Conservation (phyloP, 2,329 filamentous ascomycete genomes). For the Byssothecium circinans region DNA sequence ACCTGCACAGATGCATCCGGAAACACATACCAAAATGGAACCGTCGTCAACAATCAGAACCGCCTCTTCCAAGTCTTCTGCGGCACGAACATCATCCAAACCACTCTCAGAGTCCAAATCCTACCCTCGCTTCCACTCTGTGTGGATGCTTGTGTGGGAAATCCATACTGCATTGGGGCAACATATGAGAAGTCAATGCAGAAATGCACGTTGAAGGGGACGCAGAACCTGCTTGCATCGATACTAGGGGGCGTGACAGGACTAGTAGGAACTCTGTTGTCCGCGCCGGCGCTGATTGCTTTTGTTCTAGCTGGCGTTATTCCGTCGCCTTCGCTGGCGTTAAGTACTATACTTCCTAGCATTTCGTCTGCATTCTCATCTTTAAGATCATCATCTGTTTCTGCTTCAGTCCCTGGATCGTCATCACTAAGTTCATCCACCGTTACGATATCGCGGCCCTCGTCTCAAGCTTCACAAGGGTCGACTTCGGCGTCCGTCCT, state of each 20-base stretch:
- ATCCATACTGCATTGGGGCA: constrained; percentile 9
- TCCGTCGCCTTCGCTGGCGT: background rate
- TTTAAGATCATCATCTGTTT: background rate
- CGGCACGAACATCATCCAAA: constrained; percentile 6
- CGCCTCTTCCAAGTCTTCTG: constrained; percentile 15
- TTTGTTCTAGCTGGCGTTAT: constrained; percentile 1
- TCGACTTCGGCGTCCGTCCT: background rate
- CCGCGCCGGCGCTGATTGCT: constrained; percentile 1
- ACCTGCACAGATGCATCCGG: constrained; percentile 15
- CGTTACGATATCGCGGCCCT: background rate
- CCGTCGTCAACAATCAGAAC: constrained; percentile 1
- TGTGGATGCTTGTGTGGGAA: constrained; percentile 6
- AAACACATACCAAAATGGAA: constrained; percentile 11
- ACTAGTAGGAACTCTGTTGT: background rate
- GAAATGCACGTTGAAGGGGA: constrained; percentile 12
- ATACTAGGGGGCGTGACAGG: background rate
- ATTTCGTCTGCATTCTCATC: background rate
- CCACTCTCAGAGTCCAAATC: background rate
- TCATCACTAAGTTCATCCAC: background rate
- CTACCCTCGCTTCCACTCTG: constrained; percentile 8
- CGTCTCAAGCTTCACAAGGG: too few relatives aligned
- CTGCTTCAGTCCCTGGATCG: background rate
- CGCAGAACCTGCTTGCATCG: background rate
- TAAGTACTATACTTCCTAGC: background rate
- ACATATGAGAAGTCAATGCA: constrained; percentile 8